Base-by-base conservation (phyloP, 2,329 filamentous ascomycete species). In the Rhynchosporium secalis region DNA sequence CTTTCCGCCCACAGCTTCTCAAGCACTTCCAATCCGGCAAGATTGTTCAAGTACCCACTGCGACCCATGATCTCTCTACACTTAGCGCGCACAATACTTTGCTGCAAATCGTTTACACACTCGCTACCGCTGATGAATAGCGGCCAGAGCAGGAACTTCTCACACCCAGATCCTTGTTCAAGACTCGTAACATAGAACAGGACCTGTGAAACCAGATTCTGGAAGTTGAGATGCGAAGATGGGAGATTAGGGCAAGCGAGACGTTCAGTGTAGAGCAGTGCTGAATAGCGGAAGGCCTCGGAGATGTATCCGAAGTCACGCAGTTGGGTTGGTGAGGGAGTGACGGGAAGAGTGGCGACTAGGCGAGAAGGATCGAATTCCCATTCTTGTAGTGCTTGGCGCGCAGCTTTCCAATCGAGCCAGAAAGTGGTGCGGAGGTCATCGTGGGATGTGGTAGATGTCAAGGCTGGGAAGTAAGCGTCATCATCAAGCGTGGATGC, bases 111-210 rank as follows among this genome's bases (percentile, higher is more conserved):
- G 68, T 91, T 89, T 66, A 95, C 88, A 71, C 92, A 96, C 78
- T 97, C 94, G 28, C 91, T 92, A 26, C 93, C 93, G 0, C 89
- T 87, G 58, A 97, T 89, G 74, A 97, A 96, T 3, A 97, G 82
- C 2, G 94, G 93, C 94, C 93, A 97, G 8, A 97, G 84, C 9
- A 97, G 78, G 74, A 96, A 96, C 73, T 96, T 96, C 61, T 96
- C 89, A 43, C 89, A 87, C 54, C 82, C 83, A 70, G 84, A 86
- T 46, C 83, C 89, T 3, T 87, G 83, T 65, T 91, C 87, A 43
- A 97, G 86, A 58, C 87, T 88, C 6, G 87, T 89, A 61, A 95
- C 90, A 76, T 96, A 94, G 76, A 87, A 90, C 46, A 97, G 83
- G 0, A 93, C 90, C 67, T 91, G 87, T 72, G 86, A 86, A 60